Base-by-base conservation (phyloP, 1,284 basidiomycete genomes). In the Puccinia triticina region DNA sequence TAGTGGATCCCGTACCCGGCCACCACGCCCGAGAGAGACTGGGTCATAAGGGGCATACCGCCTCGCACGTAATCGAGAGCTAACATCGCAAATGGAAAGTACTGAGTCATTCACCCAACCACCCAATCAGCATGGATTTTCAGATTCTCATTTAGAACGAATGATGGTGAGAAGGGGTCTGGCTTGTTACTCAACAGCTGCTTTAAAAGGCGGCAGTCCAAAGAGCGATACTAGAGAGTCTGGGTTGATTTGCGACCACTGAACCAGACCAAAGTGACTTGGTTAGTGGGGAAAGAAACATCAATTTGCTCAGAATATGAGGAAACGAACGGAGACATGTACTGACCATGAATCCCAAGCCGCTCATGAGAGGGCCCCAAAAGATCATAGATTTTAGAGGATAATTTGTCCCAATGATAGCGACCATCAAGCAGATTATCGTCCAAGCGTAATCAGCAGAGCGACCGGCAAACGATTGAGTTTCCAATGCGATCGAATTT, bases 381-480 rank as follows among this genome's bases (percentile, higher is more conserved):
- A 83, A 75, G 55, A 83, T 77, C 46, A 78, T 61, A 34, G 59
- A 71, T 75, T 67, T 66, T 21, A 83, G 76, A 37, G 82, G 82
- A 53, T 78, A 78, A 61, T 79, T 83, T 14, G 82, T 83, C 21
- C 43, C 74, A 8, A 83, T 37, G 67, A 83, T 77, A 23, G 69
- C 59, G 34, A 61, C 53, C 77, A 78, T 80, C 12, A 80, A 55
- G 74, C 71, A 74, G 50, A 83, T 75, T 1, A 83, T 67, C 26
- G 71, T 77, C 82, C 82, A 83, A n/a, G 78, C 78, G 37, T 83
- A 83, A 43, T 83, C 82, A n/a, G 75, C 72, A 5, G 82, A 55
- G 37, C 57, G 57, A 23, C 82, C 82, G 8, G 71, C 57, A 55
- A 79, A 83, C 5, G 76, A 55, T 43, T 74, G 48, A n/a, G 82